Base-by-base conservation (phyloP, 306 rosid species). In the Acacia acuminata region DNA sequence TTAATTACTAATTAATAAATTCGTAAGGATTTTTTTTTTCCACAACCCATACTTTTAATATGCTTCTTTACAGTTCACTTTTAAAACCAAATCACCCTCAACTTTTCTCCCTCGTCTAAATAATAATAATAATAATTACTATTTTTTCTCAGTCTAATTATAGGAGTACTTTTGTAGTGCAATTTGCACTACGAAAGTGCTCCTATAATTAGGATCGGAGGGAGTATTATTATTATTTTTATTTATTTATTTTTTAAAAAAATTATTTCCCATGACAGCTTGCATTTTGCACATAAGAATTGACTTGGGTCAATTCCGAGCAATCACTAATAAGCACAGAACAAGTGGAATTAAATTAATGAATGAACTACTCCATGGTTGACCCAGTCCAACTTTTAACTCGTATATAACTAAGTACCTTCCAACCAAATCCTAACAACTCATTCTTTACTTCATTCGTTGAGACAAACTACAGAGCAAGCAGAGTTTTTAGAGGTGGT, bases 231-330 rank as follows among this genome's bases (percentile, higher is more conserved):
- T 0, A 27, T 45, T 53, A 53, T 17, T 16, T 3, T 20, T 53
- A 51, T 14, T 32, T n/a, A n/a, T 30, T 30, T 30, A 7, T 14
- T 13, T 64, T 64, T 14, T n/a, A n/a, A n/a, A n/a, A n/a, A 14
- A 13, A 2, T 64, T 30, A 3, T 30, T 27, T 30, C 10, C 32
- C 70, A 64, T 38, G 17, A 68, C 45, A 2, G 48, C 27, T 38
- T 7, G 72, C 72, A 34, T 10, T 4, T 11, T 24, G 36, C 67
- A 58, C 50, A 40, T 38, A 69, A 38, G 50, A 69, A 20, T 70
- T 70, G 78, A 76, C 47, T 44, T 5, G 20, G 80, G 87, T 84
- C 88, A 82, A 71, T 47, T 40, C 66, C 61, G 24, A 34, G 19
- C 17, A 87, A 74, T 42, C 53, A 70, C 20, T 32, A 76, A 53